phyloP scores from a whole-genome alignment of 148 eudicot species.

The Dysphania ambrosioides region DNA sequence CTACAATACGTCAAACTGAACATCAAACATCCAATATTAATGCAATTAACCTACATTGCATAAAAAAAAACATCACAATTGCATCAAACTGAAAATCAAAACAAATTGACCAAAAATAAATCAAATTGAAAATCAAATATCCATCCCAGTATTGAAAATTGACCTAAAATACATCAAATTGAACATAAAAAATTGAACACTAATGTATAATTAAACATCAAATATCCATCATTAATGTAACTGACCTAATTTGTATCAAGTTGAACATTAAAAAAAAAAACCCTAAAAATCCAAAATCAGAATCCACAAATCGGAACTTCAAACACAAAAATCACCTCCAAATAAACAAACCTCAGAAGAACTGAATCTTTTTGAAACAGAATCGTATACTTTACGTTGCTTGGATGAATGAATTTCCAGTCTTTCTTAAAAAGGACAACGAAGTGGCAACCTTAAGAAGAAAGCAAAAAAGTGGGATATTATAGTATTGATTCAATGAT shows the following conservation, averaged over 20 bases:
- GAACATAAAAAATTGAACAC: too few species aligned
- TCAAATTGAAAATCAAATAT: too few species aligned
- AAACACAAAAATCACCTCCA: neutral
- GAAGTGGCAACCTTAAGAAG: neutral
- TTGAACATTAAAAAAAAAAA: neutral
- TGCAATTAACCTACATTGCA: too few species aligned
- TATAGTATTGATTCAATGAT: neutral
- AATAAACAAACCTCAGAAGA: neutral
- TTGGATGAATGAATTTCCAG: constrained; percentile 13
- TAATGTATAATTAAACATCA: too few species aligned
- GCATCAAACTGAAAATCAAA: too few species aligned
- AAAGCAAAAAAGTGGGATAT: constrained; percentile 14
- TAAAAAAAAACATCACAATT: too few species aligned
- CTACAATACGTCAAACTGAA: too few species aligned
- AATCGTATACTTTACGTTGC: constrained; percentile 3
- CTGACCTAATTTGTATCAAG: constrained; percentile 8
- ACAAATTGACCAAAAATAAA: too few species aligned
- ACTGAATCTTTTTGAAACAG: neutral
- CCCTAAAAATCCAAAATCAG: constrained; percentile 2
- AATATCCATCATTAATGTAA: too few species aligned
- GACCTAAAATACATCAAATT: too few species aligned
- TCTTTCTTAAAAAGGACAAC: neutral
- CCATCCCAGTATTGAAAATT: too few species aligned
- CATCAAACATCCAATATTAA: too few species aligned
- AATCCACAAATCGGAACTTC: neutral